These are phyloP conservation scores for Citrullus colocynthis DNA, from an alignment of 306 rosid genomes.

Conservation along the genomic window DNA sequence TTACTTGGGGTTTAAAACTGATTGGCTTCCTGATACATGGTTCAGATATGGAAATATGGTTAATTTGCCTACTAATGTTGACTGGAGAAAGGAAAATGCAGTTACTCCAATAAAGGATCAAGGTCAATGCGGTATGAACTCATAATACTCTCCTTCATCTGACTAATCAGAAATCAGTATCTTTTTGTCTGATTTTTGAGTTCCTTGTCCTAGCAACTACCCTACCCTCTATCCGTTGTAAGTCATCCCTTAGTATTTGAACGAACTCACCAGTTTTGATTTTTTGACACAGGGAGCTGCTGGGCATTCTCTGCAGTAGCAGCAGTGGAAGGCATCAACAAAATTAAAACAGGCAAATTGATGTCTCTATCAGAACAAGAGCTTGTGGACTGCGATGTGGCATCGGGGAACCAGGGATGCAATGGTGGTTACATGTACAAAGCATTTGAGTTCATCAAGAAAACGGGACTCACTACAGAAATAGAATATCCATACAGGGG, in stretches of 20 bases:
- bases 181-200: not conserved
- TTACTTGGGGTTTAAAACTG: conserved; percentile 25
- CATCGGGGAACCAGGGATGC: conserved; percentile 42
- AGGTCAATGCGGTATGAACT: conserved; percentile 55
- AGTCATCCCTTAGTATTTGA: not conserved
- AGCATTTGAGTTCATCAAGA: conserved; percentile 41
- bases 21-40: not conserved
- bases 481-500: conserved; percentile 47
- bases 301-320: conserved; percentile 86
- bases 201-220: not conserved
- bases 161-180: not conserved
- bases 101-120: conserved; percentile 57
- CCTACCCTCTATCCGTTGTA: not conserved
- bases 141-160: not conserved
- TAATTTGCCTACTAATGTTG: not conserved
- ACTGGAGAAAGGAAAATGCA: conserved; percentile 61
- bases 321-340: conserved; percentile 64
- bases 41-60: conserved; percentile 18
- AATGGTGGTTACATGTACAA: conserved; percentile 51
- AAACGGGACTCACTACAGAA: conserved; percentile 27
- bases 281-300: conserved; percentile 45
- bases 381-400: conserved; percentile 50
- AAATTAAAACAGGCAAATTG: conserved; percentile 50
- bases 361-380: conserved; percentile 57
- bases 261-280: not conserved